These are phyloP conservation scores for Kluyveromyces dobzhanskii DNA, from an alignment of 805 yeast genomes.

Conservation along the genomic window DNA sequence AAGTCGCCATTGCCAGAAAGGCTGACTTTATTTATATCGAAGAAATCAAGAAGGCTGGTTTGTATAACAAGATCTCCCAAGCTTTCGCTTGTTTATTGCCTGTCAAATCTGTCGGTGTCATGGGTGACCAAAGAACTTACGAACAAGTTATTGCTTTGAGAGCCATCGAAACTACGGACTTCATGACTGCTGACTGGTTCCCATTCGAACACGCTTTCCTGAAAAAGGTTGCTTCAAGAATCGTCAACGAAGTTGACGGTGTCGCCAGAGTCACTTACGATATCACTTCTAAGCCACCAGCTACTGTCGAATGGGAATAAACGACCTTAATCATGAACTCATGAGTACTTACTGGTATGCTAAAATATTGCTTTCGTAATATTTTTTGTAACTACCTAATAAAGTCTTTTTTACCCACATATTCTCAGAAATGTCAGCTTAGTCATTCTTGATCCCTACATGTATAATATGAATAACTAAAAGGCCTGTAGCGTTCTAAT, in stretches of 20 bases:
- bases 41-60: constrained; percentile 89
- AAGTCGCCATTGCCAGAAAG: constrained; percentile 93
- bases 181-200: constrained; percentile 99
- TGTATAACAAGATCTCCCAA: constrained; percentile 88
- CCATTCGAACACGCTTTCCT: constrained; percentile 87
- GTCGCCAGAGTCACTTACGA: constrained; percentile 99
- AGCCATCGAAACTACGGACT: constrained; percentile 95
- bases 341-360: too few species aligned
- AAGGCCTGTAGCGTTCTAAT: too few species aligned
- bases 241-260: constrained; percentile 97
- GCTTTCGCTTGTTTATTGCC: constrained; percentile 97
- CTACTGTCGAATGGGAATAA: constrained; percentile 99
- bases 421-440: too few species aligned
- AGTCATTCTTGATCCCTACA: too few species aligned
- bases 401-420: too few species aligned
- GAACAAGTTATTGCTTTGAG: constrained; percentile 98
- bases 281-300: constrained; percentile 98
- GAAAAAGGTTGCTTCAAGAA: constrained; percentile 89
- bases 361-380: too few species aligned
- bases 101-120: constrained; percentile 97
- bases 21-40: constrained; percentile 95
- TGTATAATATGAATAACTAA: too few species aligned
- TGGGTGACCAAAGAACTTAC: constrained; percentile 99
- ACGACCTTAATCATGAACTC: too few species aligned
- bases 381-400: too few species aligned